Percentiles rank a stretch among this genome's conserved stretches.
These are phyloP conservation scores for Xylaria acuta DNA, from an alignment of 495 filamentous ascomycete genomes.

Conservation along the genomic window DNA sequence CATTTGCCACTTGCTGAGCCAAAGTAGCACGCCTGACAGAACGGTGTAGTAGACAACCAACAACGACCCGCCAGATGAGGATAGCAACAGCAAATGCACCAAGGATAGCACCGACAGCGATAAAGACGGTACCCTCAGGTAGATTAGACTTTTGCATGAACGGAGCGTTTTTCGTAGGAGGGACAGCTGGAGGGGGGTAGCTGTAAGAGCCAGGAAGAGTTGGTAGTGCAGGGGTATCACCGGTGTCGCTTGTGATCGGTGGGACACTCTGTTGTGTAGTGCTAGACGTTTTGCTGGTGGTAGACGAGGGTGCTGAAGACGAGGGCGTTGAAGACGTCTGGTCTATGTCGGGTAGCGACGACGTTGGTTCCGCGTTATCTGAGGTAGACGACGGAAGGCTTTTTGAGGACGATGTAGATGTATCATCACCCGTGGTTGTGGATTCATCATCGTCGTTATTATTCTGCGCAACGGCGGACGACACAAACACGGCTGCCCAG, in stretches of 20 bases:
- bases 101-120: slow-evolving; percentile 86
- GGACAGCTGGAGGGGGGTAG: slow-evolving; percentile 71
- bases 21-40: slow-evolving; percentile 82
- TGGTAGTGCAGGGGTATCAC: slow-evolving; percentile 49
- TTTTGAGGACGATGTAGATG: slow-evolving; percentile 31
- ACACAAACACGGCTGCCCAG: slow-evolving; percentile 32
- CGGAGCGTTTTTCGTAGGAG: slow-evolving; percentile 82
- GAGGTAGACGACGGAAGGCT: slow-evolving; percentile 18
- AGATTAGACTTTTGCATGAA: slow-evolving; percentile 94
- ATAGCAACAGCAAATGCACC: slow-evolving; percentile 81
- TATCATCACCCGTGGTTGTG: slow-evolving; percentile 19
- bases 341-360: slow-evolving; percentile 19
- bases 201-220: slow-evolving; percentile 53
- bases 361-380: slow-evolving; percentile 13
- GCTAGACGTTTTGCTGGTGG: slow-evolving; percentile 25
- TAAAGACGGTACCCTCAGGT: slow-evolving; percentile 96
- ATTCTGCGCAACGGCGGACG: slow-evolving; percentile 36
- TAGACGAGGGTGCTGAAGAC: slow-evolving; percentile 26
- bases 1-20: slow-evolving; percentile 69
- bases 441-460: slow-evolving; percentile 22
- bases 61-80: slow-evolving; percentile 84
- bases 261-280: slow-evolving; percentile 37
- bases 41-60: slow-evolving; percentile 91
- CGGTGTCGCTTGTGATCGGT: slow-evolving; percentile 34
- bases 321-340: slow-evolving; percentile 22